A percentile compares a stretch with the other conserved stretches of the same genome.
Evolutionary conservation across 352 stramenopile species (phyloP).

Genomic region (Aphanomyces stellatus): DNA sequence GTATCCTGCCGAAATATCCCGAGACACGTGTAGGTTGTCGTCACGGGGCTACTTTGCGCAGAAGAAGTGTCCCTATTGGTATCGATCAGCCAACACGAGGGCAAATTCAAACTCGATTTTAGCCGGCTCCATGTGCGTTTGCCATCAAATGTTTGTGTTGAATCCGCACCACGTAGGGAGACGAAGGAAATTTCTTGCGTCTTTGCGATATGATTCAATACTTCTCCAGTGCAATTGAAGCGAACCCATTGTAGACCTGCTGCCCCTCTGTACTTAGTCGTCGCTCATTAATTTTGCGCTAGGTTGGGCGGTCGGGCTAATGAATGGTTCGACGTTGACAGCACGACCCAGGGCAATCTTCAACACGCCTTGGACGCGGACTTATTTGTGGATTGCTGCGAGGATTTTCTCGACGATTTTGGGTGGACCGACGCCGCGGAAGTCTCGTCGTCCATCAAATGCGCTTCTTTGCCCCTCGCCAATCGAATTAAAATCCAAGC

Average conservation of each 20-base stretch:
- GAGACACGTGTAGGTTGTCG: background rate
- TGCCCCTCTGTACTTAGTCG: background rate
- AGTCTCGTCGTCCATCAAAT: background rate
- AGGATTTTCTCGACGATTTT: background rate
- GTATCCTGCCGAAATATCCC: too few species aligned
- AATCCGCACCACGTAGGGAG: background rate
- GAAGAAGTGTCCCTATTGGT: background rate
- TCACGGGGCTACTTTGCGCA: background rate
- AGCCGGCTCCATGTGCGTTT: too few species aligned
- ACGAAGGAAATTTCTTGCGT: background rate
- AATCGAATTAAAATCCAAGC: background rate
- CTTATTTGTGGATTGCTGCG: background rate
- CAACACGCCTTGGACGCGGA: background rate
- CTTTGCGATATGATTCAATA: background rate
- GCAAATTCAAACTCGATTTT: constrained; percentile 1
- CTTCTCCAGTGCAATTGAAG: background rate
- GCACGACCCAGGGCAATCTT: background rate
- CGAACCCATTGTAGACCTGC: background rate
- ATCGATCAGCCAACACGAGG: background rate
- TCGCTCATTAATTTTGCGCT: background rate
- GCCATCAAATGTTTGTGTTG: too few species aligned
- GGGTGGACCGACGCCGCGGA: background rate
- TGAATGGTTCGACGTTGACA: background rate
- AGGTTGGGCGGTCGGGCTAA: background rate
- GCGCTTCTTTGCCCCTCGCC: background rate